A percentile compares a stretch with the other conserved stretches of the same genome.
Conservation (phyloP, 2,329 filamentous ascomycete genomes). For the Colletotrichum zoysiae region DNA sequence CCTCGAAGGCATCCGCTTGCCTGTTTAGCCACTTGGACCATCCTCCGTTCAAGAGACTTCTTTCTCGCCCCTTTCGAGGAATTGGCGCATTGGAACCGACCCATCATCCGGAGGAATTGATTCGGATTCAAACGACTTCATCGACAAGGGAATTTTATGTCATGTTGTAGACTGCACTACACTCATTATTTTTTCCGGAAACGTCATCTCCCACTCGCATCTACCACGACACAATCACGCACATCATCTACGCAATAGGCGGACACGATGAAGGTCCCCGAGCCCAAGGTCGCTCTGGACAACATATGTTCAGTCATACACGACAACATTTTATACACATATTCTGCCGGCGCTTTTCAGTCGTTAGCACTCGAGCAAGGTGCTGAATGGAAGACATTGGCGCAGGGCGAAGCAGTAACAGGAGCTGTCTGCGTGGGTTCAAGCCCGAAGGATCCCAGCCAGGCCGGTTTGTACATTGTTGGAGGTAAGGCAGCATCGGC, state of each 20-base stretch:
- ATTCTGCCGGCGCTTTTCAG: constrained; percentile 80
- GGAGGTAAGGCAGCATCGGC: constrained; percentile 72
- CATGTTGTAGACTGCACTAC: constrained; percentile 32
- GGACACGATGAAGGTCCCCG: constrained; percentile 75
- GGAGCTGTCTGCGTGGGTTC: constrained; percentile 84
- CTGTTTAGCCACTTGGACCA: background rate
- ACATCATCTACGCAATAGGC: constrained; percentile 8
- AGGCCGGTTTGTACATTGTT: constrained; percentile 81
- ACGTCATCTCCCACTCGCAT: constrained; percentile 14
- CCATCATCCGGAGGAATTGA: background rate
- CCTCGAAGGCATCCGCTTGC: constrained; percentile 23
- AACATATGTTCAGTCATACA: constrained; percentile 86
- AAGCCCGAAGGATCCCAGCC: constrained; percentile 67
- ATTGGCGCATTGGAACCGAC: constrained; percentile 2
- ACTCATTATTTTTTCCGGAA: background rate
- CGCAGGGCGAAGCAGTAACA: constrained; percentile 76
- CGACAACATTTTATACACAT: constrained; percentile 87
- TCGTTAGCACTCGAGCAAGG: constrained; percentile 77
- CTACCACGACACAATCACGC: constrained; percentile 8
- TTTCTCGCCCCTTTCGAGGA: background rate
- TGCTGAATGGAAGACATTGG: constrained; percentile 77
- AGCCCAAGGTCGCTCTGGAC: constrained; percentile 77
- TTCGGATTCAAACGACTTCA: constrained; percentile 2
- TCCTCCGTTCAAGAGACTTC: background rate
- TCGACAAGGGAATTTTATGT: constrained; percentile 15